A percentile compares a stretch with the other conserved stretches of the same genome.
phyloP scores from a whole-genome alignment of 257 asterid genomes.

The Plantago major region DNA sequence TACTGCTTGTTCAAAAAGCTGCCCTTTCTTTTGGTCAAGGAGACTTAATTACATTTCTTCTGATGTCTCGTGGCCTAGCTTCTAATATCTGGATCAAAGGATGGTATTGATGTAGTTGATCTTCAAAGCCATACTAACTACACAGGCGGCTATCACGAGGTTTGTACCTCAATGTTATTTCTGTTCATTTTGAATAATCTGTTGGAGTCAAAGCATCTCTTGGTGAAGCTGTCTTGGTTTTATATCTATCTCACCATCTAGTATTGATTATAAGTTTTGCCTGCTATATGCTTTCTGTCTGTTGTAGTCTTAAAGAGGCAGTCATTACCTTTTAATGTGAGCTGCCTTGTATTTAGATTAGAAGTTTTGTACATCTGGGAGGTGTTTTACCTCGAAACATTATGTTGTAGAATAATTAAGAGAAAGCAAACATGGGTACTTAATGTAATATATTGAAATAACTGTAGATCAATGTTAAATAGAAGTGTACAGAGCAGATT shows the following conservation, averaged over 20 bases:
- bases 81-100: constrained; percentile 88
- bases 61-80: constrained; percentile 46
- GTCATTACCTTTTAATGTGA: background rate
- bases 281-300: background rate
- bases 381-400: no score
- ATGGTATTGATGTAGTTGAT: constrained; percentile 81
- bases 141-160: constrained; percentile 90
- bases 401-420: no score
- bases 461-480: no score
- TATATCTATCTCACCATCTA: background rate
- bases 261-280: background rate
- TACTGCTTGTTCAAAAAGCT: background rate
- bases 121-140: constrained; percentile 78
- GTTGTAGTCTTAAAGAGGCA: background rate
- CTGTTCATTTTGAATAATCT: constrained; percentile 10
- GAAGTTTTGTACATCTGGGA: background rate
- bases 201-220: constrained; percentile 4
- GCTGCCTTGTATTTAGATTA: background rate
- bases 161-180: constrained; percentile 22
- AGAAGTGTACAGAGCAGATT: no score
- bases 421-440: no score
- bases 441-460: no score
- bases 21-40: constrained; percentile 1
- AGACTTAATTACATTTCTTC: background rate
- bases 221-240: constrained; percentile 15